Evolutionary conservation across 129 eudicot genomes (phyloP), one percentile per base, ranked within the genome.

Genomic region (Centrapalus pauciflorus): DNA sequence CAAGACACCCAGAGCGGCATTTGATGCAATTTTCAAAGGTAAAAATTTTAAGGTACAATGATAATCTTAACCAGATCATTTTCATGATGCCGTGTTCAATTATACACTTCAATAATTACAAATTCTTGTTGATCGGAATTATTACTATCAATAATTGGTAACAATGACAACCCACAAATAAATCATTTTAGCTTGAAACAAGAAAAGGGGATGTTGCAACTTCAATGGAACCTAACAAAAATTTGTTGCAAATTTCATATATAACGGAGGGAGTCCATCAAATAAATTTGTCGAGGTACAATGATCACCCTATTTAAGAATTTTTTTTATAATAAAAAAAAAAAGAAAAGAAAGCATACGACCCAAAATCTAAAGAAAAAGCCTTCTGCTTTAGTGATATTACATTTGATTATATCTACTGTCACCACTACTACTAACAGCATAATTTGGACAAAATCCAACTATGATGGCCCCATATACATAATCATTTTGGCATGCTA

Each of bases 401-500:
- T 21, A 49, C 54, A 40, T 69, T 69, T 33, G 59, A 69, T 76
- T 76, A 38, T 58, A 69, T 61, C 59, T 69, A 69, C 14, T 51
- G 61, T 63, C 71, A 77, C 76, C 81, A 77, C 67, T 70, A 75
- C 67, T 19, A 41, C 16, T 74, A 29, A 64, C 66, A 41, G 56
- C 37, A 46, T 65, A 33, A 71, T 77, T 64, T 56, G 59, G 67
- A 74, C 58, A 50, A 77, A 62, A 77, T 45, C 68, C 24, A 77
- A 71, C 33, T 33, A 2, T 24, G 57, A 66, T 54, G 75, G 80
- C 51, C 80, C 79, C 79, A 75, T 66, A 46, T 59, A 75, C 79
- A 66, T 21, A 75, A 75, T 75, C 79, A 75, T 75, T 58, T 75
- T 60, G 71, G 73, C 82, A 71, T 64, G 82, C 60, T 50, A 48